Evolutionary conservation across 2,329 filamentous ascomycete genomes (phyloP), one percentile per base, ranked within the genome.

Genomic region (Xylaria sp.): DNA sequence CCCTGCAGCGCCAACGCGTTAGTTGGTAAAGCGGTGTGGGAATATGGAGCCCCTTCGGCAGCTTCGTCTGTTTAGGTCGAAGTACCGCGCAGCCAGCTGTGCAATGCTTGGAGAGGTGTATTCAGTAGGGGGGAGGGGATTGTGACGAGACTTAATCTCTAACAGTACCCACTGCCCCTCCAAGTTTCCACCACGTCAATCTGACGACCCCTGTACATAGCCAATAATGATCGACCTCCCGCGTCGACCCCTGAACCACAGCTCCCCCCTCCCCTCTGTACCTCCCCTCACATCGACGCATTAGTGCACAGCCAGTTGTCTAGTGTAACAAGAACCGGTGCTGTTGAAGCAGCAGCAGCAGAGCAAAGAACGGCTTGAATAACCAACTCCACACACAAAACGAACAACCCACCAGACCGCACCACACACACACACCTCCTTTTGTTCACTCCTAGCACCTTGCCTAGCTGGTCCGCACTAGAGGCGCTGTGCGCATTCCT

Each of bases 401-500:
- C 63, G 63, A 68, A 57, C 60, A 74, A 71, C 70, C 70, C 72
- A 63, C 60, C 59, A 66, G 48, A n/a, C 60, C 46, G 44, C 28
- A 56, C n/a, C 41, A 44, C 39, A 44, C 39, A 65, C 62, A 63
- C 75, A 76, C 75, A 77, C 75, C 75, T 76, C 76, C 74, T 76
- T 77, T 76, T 68, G 39, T 67, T 63, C 66, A 58, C 57, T 69
- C 66, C 69, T 55, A 64, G 70, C 70, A 57, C 60, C 65, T 55
- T 65, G 18, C 58, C 52, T 51, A 28, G 52, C 15, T 34, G 20
- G 41, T 44, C 58, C 20, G 41, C 39, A 58, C 56, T 55, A 63
- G 64, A 66, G 67, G 75, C 76, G 74, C 75, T 76, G 75, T 73
- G 75, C 75, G 75, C 75, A 72, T 66, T 60, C 62, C 37, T 63